Conservation (phyloP, 371 early-diverging fungal genomes). For the Circinella umbellata region DNA sequence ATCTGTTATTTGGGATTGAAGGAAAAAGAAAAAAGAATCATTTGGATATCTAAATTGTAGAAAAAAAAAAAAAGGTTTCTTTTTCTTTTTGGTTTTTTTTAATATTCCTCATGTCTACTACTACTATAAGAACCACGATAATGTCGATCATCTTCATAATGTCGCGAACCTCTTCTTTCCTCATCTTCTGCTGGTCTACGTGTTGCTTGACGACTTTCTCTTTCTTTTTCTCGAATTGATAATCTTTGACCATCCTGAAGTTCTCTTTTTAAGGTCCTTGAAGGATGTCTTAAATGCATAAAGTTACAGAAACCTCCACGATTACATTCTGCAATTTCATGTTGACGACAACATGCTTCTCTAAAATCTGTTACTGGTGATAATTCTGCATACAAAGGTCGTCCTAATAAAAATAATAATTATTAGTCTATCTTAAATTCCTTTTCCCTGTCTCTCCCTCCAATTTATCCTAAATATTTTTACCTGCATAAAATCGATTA, state of each 20-base stretch:
- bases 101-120: too few species aligned
- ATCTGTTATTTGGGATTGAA: too few species aligned
- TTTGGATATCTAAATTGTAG: too few species aligned
- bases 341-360: slow-evolving; percentile 97
- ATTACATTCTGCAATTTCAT: slow-evolving; percentile 93
- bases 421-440: background rate
- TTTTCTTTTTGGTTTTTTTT: too few species aligned
- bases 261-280: slow-evolving; percentile 75
- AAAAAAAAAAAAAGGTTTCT: too few species aligned
- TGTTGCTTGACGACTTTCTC: slow-evolving; percentile 24
- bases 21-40: too few species aligned
- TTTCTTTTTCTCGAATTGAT: slow-evolving; percentile 61
- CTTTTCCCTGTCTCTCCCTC: too few species aligned
- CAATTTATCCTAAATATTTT: background rate
- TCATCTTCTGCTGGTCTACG: background rate
- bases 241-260: slow-evolving; percentile 82
- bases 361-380: slow-evolving; percentile 97
- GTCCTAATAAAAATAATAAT: slow-evolving; percentile 48
- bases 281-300: slow-evolving; percentile 94
- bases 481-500: slow-evolving; percentile 93
- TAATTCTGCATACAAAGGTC: slow-evolving; percentile 94
- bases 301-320: slow-evolving; percentile 98
- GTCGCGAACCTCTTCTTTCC: slow-evolving; percentile 13
- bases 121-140: background rate
- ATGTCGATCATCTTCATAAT: slow-evolving; percentile 5